Conservation (phyloP, 2,329 filamentous ascomycete species). For the Colletotrichum tofieldiae region DNA sequence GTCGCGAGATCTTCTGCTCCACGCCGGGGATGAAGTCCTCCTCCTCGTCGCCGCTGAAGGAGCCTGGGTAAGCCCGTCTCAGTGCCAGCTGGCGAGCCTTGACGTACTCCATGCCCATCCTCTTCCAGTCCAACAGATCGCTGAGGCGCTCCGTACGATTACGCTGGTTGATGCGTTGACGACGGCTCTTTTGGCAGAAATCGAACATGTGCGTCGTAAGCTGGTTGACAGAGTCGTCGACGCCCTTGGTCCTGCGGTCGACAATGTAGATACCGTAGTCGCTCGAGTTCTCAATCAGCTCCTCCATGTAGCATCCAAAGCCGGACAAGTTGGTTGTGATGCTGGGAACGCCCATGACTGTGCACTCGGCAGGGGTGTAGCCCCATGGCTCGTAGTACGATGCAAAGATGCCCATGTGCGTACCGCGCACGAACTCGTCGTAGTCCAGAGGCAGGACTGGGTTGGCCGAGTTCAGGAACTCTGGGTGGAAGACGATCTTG, state of each 20-base stretch:
- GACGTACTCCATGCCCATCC: constrained; percentile 99
- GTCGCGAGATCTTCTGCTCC: constrained; percentile 95
- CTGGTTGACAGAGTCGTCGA: constrained; percentile 98
- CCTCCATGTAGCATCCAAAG: constrained; percentile 99
- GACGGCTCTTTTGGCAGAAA: constrained; percentile 91
- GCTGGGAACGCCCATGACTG: constrained; percentile 98
- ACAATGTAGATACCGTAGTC: constrained; percentile 99
- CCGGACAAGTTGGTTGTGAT: constrained; percentile 98
- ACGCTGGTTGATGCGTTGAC: constrained; percentile 98
- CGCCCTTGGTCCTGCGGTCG: constrained; percentile 92
- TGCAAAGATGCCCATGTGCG: constrained; percentile 94
- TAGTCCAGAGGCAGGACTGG: constrained; percentile 97
- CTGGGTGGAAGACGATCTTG: constrained; percentile 98
- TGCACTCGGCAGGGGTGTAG: constrained; percentile 98
- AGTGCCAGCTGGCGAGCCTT: constrained; percentile 96
- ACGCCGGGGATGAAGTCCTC: constrained; percentile 93
- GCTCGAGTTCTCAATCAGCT: constrained; percentile 96
- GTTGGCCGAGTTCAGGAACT: constrained; percentile 96
- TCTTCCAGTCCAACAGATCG: constrained; percentile 97
- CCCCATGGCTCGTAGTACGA: constrained; percentile 99
- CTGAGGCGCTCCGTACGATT: constrained; percentile 96
- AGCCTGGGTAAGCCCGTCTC: constrained; percentile 89
- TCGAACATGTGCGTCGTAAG: constrained; percentile 94
- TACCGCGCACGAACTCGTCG: constrained; percentile 97
- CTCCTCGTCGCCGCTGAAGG: constrained; percentile 86